Base-by-base conservation (phyloP, 1,284 basidiomycete species). In the Apiotrichum veenhuisii region DNA sequence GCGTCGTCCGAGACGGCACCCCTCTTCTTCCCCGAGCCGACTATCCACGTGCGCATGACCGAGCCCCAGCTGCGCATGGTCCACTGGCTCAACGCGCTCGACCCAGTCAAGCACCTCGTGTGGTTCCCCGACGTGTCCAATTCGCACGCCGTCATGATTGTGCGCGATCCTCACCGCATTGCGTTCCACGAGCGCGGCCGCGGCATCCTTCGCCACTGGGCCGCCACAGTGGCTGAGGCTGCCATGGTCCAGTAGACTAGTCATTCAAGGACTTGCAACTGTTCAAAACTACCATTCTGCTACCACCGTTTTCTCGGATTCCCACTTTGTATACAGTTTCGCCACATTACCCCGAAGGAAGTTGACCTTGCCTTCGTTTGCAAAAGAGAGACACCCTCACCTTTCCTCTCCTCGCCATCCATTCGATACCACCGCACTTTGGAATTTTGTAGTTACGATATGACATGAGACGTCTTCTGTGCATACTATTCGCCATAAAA, bases 91-190 rank as follows among this genome's bases (percentile, higher is more conserved):
- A 72, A 71, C 52, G 52, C 60, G 7, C 59, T 74, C 51, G 58
- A 64, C 17, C 52, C 66, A n/a, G 50, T 54, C 23, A 73, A 73
- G 46, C 62, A 67, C 56, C 46, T 73, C n/a, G 65, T 64, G 36
- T 76, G 70, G 70, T 71, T 70, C 57, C 73, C 74, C 14, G 65
- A 71, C 25, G 63, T 70, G 10, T 37, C 61, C 15, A 76, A 74
- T 59, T 64, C 70, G 27, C 74, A 76, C 62, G 68, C 72, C 3
- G 67, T 72, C 25, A 67, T 67, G 14, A 57, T 74, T 18, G 73
- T 73, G 20, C 64, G 74, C 46, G 71, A 76, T 52, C 65, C 69
- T 2, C 46, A 44, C 11, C 57, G 60, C 27, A 70, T 69, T 41
- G 67, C 74, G 9, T 59, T 60, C 0, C 74, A 76, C 53, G 66